These are phyloP conservation scores for Balansia obtecta DNA, from an alignment of 2,329 filamentous ascomycete genomes.

Conservation along the genomic window DNA sequence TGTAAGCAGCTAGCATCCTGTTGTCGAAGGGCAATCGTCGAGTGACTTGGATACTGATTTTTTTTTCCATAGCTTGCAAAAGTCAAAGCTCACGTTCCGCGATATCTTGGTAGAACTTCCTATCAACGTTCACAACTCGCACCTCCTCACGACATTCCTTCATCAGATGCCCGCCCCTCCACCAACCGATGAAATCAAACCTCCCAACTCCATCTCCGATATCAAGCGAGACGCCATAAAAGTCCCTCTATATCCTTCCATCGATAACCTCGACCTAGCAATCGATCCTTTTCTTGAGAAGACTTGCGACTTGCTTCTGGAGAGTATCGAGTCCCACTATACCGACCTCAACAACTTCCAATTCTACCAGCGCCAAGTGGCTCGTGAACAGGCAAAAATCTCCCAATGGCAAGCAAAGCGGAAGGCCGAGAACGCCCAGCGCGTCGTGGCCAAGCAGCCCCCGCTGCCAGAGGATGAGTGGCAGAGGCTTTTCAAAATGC, in stretches of 20 bases:
- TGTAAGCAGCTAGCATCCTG: conserved; percentile 39
- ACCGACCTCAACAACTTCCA: conserved; percentile 99
- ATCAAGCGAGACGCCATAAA: conserved; percentile 53
- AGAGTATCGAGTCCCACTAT: conserved; percentile 95
- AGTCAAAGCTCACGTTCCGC: conserved; percentile 84
- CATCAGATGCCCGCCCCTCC: conserved; percentile 73
- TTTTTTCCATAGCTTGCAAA: conserved; percentile 58
- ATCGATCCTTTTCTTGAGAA: conserved; percentile 98
- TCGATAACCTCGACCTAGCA: conserved; percentile 79
- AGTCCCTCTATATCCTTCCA: conserved; percentile 69
- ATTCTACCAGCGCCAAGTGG: conserved; percentile 84
- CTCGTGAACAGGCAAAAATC: conserved; percentile 93
- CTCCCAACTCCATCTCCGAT: conserved; percentile 68
- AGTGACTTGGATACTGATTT: not conserved
- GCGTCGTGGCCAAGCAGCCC: conserved; percentile 75
- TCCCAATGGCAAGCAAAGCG: conserved; percentile 93
- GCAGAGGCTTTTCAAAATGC: conserved; percentile 96
- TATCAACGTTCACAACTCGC: conserved; percentile 86
- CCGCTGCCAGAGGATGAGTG: conserved; percentile 93
- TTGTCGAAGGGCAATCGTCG: not conserved
- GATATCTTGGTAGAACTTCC: conserved; percentile 89
- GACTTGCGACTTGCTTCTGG: conserved; percentile 89
- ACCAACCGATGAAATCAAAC: conserved; percentile 50
- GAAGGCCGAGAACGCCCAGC: conserved; percentile 84
- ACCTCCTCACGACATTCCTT: conserved; percentile 88